phyloP scores from a whole-genome alignment of 306 rosid species.

The Prunus padus region DNA sequence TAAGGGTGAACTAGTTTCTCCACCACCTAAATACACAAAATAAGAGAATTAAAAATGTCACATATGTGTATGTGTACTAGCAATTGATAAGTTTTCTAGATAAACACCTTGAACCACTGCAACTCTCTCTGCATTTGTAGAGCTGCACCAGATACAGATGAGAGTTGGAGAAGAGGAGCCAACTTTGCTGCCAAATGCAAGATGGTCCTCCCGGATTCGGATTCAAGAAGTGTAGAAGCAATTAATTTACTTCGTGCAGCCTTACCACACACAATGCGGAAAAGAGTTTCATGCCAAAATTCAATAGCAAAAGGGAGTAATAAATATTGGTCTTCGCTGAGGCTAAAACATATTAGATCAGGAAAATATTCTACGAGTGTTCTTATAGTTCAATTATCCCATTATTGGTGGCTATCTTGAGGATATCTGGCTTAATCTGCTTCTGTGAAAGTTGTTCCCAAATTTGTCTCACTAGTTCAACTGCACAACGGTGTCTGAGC shows the following conservation, averaged over 20 bases:
- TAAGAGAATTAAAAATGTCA: background rate
- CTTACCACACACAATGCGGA: constrained; percentile 34
- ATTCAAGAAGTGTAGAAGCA: background rate
- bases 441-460: constrained; percentile 24
- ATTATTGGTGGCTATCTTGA: constrained; percentile 28
- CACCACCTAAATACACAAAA: constrained; percentile 5
- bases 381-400: constrained; percentile 51
- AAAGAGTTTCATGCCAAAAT: constrained; percentile 44
- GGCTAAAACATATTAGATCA: constrained; percentile 39
- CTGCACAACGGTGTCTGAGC: constrained; percentile 38
- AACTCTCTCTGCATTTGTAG: constrained; percentile 59
- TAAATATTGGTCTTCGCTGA: constrained; percentile 35
- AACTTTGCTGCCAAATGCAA: constrained; percentile 53
- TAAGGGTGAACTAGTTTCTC: constrained; percentile 14
- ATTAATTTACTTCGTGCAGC: constrained; percentile 16
- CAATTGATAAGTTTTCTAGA: background rate
- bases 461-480: constrained; percentile 35
- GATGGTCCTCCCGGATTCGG: constrained; percentile 13
- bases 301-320: constrained; percentile 36
- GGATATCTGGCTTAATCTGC: constrained; percentile 10
- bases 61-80: background rate
- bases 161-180: constrained; percentile 29
- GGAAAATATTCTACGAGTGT: constrained; percentile 40
- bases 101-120: constrained; percentile 24
- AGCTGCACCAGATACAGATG: constrained; percentile 45